These are phyloP conservation scores for Pseudogymnoascus sp. DNA, from an alignment of 2,329 filamentous ascomycete species.

Conservation along the genomic window DNA sequence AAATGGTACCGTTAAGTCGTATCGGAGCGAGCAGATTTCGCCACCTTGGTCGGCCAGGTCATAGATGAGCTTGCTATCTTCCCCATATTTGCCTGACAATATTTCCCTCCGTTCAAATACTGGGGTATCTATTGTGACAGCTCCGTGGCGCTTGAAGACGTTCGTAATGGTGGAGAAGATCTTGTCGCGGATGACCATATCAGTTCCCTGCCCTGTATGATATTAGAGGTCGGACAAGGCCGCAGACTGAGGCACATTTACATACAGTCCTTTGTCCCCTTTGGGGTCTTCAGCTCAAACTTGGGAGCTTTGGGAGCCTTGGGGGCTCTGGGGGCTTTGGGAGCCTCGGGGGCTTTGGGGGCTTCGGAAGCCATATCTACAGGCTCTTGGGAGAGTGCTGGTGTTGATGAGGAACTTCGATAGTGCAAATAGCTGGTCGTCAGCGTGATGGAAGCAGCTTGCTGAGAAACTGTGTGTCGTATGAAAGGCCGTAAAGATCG, in stretches of 20 bases:
- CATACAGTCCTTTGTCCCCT: constrained; percentile 80
- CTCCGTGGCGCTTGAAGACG: constrained; percentile 79
- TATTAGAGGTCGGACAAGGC: constrained; percentile 8
- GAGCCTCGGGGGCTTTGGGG: not conserved
- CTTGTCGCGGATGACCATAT: constrained; percentile 73
- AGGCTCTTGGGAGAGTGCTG: not conserved
- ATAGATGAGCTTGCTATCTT: constrained; percentile 89
- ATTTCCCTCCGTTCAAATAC: constrained; percentile 86
- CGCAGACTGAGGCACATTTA: not conserved
- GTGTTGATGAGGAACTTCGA: not conserved
- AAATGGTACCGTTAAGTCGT: constrained; percentile 84
- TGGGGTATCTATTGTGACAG: constrained; percentile 69
- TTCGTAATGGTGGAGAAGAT: constrained; percentile 70
- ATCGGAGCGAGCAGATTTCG: constrained; percentile 75
- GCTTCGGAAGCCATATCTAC: constrained; percentile 1
- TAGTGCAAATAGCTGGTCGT: not conserved
- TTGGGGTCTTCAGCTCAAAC: constrained; percentile 77
- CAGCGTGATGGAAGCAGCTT: not conserved
- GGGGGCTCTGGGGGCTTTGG: not conserved
- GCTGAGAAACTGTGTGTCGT: not conserved
- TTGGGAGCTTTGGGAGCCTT: constrained; percentile 36
- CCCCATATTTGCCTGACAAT: constrained; percentile 81
- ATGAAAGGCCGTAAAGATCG: constrained; percentile 10
- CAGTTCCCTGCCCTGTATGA: constrained; percentile 57
- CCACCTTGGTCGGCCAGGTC: constrained; percentile 82